Percentiles rank a stretch among this genome's conserved stretches.
Conservation (phyloP, 768 basidiomycete genomes). For the Podaxis sp. region DNA sequence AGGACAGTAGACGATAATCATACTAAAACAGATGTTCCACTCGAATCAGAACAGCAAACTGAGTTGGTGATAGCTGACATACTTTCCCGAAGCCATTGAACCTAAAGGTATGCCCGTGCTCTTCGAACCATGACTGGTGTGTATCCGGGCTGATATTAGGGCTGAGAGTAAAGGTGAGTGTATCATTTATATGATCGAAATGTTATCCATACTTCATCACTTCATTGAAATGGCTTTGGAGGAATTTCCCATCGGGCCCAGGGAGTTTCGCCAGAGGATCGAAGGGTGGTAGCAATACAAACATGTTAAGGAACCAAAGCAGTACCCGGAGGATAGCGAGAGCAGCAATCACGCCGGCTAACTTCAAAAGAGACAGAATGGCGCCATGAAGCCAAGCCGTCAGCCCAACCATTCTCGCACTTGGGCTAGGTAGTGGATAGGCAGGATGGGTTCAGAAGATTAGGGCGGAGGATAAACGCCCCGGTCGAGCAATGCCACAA, state of each 20-base stretch:
- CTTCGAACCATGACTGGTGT: conserved; percentile 43
- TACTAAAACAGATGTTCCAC: conserved; percentile 31
- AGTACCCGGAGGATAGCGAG: conserved; percentile 35
- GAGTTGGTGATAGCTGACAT: conserved; percentile 6
- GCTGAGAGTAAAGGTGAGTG: conserved; percentile 27
- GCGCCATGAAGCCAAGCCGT: not conserved
- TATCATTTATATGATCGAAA: no score
- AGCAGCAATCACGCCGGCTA: not conserved
- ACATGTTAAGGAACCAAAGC: conserved; percentile 42
- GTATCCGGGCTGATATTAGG: conserved; percentile 40
- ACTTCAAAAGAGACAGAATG: not conserved
- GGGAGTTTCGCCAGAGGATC: conserved; percentile 50
- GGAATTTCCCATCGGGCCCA: conserved; percentile 41
- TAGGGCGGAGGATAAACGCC: no score
- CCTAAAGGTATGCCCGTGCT: conserved; percentile 50
- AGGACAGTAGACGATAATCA: conserved; percentile 54
- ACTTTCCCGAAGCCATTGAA: conserved; percentile 58
- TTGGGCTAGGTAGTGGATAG: not conserved
- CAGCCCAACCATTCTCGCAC: not conserved
- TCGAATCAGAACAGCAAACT: not conserved
- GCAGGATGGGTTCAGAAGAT: no score
- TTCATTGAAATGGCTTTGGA: conserved; percentile 29
- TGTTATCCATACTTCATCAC: not conserved
- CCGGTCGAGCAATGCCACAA: no score
- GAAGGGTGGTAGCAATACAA: conserved; percentile 42